A percentile compares a stretch with the other conserved stretches of the same genome.
phyloP scores from a whole-genome alignment of 345 rosid genomes.

The Eucalyptus regnans region DNA sequence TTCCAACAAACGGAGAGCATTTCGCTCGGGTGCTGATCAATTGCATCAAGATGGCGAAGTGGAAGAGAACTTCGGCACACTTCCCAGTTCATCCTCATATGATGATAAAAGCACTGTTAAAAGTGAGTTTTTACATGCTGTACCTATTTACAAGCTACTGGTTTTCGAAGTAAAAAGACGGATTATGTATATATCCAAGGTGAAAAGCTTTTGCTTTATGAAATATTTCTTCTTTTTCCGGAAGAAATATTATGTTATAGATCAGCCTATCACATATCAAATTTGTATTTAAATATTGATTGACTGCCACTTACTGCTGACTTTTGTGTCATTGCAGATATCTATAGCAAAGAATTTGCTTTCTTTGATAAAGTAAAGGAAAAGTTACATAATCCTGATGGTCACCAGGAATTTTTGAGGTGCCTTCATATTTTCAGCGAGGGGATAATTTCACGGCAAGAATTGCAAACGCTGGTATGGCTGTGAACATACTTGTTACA shows the following conservation, averaged over 20 bases:
- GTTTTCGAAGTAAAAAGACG: not conserved
- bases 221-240: not conserved
- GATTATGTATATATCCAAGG: not conserved
- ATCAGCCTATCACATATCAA: not conserved
- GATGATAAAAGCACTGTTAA: constrained; percentile 63
- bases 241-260: not conserved
- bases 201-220: not conserved
- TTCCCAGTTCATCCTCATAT: constrained; percentile 36
- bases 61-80: constrained; percentile 39
- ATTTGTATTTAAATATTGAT: not conserved
- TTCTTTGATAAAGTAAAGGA: constrained; percentile 84
- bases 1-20: constrained; percentile 33
- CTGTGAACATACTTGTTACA: not conserved
- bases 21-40: constrained; percentile 24
- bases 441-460: constrained; percentile 72
- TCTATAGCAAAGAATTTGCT: constrained; percentile 55
- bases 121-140: constrained; percentile 19
- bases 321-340: constrained; percentile 30
- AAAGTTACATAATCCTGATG: constrained; percentile 48
- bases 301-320: not conserved
- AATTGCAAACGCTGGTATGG: constrained; percentile 81
- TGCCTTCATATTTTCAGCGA: constrained; percentile 79
- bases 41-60: constrained; percentile 51
- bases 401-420: constrained; percentile 68
- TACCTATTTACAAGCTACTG: not conserved